Conservation (phyloP, 1,284 basidiomycete species). For the Cutaneotrichosporon cyanovorans region DNA sequence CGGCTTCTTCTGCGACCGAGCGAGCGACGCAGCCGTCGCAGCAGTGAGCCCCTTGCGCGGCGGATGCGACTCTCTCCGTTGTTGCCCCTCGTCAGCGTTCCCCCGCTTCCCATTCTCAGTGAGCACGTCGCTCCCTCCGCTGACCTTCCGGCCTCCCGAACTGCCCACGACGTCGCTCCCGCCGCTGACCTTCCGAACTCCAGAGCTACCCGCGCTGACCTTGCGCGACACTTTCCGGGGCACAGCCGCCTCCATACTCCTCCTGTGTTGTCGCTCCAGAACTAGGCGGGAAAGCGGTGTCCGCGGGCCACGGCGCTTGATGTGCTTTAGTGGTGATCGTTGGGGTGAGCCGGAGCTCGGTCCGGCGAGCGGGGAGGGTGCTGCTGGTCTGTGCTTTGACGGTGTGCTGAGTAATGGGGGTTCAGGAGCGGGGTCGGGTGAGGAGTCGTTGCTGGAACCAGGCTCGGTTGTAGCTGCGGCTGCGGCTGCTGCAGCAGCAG, state of each 20-base stretch:
- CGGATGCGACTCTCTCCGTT: too few relatives aligned
- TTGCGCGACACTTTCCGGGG: background rate
- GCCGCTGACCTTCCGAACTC: too few relatives aligned
- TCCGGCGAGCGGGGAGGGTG: constrained; percentile 27
- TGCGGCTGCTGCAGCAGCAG: too few relatives aligned
- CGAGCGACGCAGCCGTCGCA: constrained; percentile 5
- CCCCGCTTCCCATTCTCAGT: constrained; percentile 1
- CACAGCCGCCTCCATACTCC: background rate
- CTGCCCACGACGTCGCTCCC: background rate
- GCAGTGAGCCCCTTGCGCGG: constrained; percentile 1
- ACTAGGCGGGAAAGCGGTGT: constrained; percentile 39
- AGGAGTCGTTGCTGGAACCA: too few relatives aligned
- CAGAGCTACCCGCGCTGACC: background rate
- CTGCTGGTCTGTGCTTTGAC: constrained; percentile 18
- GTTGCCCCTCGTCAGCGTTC: background rate
- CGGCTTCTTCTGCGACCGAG: constrained; percentile 1
- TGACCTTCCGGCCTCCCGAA: background rate
- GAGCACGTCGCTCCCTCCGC: background rate
- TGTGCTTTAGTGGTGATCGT: constrained; percentile 15
- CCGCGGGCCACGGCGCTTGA: constrained; percentile 20
- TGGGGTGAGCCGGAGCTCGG: constrained; percentile 17
- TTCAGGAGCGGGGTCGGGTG: background rate
- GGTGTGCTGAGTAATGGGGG: constrained; percentile 4
- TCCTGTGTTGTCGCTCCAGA: constrained; percentile 21
- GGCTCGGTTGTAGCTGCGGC: too few relatives aligned